Evolutionary conservation across 192 early-diverging fungal species (phyloP).

Genomic region (Coemansia sp.): DNA sequence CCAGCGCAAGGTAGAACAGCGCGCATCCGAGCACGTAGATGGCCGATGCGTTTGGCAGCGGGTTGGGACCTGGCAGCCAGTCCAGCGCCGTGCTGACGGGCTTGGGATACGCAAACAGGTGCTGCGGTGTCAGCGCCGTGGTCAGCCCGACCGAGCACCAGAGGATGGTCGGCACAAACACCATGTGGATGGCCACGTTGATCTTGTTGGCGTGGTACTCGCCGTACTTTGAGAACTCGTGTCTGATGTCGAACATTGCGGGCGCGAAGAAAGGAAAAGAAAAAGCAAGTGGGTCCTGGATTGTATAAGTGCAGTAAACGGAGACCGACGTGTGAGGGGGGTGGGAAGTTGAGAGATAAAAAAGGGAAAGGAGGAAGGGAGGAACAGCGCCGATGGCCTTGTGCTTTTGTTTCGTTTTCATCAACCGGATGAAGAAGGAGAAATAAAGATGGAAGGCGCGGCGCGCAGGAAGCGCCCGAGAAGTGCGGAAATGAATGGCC

Average conservation of each 20-base stretch:
- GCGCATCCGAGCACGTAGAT: slow-evolving; percentile 60
- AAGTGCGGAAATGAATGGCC: too few relatives aligned
- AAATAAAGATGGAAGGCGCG: too few relatives aligned
- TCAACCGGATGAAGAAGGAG: too few relatives aligned
- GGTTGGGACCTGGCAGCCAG: slow-evolving; percentile 38
- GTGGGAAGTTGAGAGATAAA: too few relatives aligned
- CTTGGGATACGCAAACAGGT: slow-evolving; percentile 42
- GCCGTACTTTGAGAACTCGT: slow-evolving; percentile 79
- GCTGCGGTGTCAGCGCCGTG: slow-evolving; percentile 42
- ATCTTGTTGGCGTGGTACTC: slow-evolving; percentile 75
- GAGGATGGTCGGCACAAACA: slow-evolving; percentile 89
- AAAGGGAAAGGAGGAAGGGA: too few relatives aligned
- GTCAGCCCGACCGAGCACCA: slow-evolving; percentile 74
- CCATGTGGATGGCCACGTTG: slow-evolving; percentile 82
- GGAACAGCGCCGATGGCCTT: too few relatives aligned
- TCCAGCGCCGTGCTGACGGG: slow-evolving; percentile 37
- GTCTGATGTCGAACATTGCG: slow-evolving; percentile 70
- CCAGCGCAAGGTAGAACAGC: slow-evolving; percentile 76
- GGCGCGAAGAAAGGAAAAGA: neutral
- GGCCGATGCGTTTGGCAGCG: slow-evolving; percentile 58
- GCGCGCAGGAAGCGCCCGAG: too few relatives aligned
- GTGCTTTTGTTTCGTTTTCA: too few relatives aligned
- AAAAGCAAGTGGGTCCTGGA: neutral
- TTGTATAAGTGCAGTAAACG: too few relatives aligned
- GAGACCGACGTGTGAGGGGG: too few relatives aligned